Evolutionary conservation across 176 grass and related monocot genomes (phyloP).

Genomic region (Avena atlantica): DNA sequence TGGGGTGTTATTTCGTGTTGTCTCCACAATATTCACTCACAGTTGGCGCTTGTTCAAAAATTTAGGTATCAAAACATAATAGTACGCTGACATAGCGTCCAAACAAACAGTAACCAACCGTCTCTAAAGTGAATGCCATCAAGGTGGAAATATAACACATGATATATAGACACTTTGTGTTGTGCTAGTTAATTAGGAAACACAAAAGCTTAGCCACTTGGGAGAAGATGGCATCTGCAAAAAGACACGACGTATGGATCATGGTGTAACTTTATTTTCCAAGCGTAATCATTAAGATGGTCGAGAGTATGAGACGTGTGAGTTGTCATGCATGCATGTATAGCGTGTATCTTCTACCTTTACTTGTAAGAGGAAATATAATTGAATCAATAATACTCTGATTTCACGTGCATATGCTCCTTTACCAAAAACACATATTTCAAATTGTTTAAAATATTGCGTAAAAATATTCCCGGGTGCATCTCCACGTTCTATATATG

Average conservation of each 20-base stretch:
- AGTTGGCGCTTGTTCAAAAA: neutral
- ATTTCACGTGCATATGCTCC: too few relatives aligned
- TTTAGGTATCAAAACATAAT: neutral
- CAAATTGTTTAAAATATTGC: too few relatives aligned
- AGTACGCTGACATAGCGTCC: neutral
- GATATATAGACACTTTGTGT: neutral
- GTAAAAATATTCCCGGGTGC: too few relatives aligned
- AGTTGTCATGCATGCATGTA: neutral
- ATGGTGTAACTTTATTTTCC: neutral
- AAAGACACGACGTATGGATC: neutral
- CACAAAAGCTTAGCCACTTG: slow-evolving; percentile 2
- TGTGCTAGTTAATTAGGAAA: neutral
- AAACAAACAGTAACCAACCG: neutral
- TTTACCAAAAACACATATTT: too few relatives aligned
- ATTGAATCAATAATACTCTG: neutral
- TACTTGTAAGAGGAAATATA: neutral
- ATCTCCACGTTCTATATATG: too few relatives aligned
- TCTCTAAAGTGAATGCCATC: slow-evolving; percentile 9
- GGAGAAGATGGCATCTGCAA: slow-evolving; percentile 17
- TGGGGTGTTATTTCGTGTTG: neutral
- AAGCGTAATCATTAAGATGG: neutral
- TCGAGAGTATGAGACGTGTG: neutral
- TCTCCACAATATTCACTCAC: neutral
- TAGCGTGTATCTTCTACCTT: neutral
- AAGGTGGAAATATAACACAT: neutral